Evolutionary conservation across 164 flowering plant species (phyloP), one percentile per base, ranked within the genome.

Genomic region (Malania oleifera): DNA sequence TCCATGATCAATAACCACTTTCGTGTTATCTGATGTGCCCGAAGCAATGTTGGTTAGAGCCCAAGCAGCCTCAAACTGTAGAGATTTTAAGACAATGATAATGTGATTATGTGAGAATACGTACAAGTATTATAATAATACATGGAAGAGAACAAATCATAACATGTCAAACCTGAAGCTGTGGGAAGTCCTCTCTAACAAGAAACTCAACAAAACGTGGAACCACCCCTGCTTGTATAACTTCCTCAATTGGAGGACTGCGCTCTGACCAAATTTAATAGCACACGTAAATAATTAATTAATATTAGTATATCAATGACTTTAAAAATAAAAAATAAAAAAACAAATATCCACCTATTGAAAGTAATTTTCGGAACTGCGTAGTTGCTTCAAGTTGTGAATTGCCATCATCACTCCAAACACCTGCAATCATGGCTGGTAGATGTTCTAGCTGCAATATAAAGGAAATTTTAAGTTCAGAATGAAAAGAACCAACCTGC

Each of bases 1-100:
- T 1, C 81, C 81, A 65, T 72, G 75, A 56, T 80, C 84, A 60
- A 79, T 77, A 2, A 79, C 81, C 61, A 77, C 81, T 61, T 74
- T 79, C 0, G 83, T 79, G 51, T 79, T 65, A 57, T 79, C 83
- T 10, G 83, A 79, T 57, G 83, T 79, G 11, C 83, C 83, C 46
- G 83, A 77, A 25, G 83, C 81, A 71, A 79, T 75, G 53, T 75
- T 77, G 22, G 83, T 79, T 9, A 79, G 73, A 39, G 79, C 81
- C 79, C 83, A 76, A 52, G 83, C 83, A 18, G 81, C 81, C 60
- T 79, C 83, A 74, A 76, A 79, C 82, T 79, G 47, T 27, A 57
- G 7, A 12, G 26, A 39, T 7, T 47, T n/a, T 4, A 18, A 54
- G 48, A 22, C 20, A 23, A 40, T 29, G 12, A n/a, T 14, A 2